phyloP scores from a whole-genome alignment of 148 eudicot species.

The Arbutus unedo region DNA sequence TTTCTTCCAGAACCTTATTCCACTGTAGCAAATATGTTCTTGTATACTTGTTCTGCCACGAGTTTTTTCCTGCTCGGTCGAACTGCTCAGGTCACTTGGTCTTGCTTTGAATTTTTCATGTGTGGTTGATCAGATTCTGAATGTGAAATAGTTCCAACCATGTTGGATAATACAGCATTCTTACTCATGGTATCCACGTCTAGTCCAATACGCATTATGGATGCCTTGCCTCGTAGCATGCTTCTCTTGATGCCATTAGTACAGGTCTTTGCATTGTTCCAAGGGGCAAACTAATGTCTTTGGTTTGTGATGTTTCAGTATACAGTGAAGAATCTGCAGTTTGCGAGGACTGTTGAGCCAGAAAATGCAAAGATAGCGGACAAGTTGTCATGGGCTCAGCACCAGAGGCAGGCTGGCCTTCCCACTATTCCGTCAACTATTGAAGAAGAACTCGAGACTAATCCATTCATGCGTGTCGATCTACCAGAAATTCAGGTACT shows the following conservation, averaged over 20 bases:
- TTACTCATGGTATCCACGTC: background rate
- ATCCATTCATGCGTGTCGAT: constrained; percentile 87
- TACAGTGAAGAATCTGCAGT: constrained; percentile 90
- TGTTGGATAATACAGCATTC: background rate
- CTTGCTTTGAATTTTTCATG: background rate
- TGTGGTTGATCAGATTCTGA: background rate
- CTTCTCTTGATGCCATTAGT: background rate
- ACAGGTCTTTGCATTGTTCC: background rate
- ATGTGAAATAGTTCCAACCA: background rate
- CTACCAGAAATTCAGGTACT: constrained; percentile 69
- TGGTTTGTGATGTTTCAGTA: constrained; percentile 45
- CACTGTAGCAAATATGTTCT: background rate
- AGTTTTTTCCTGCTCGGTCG: background rate
- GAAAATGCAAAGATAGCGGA: constrained; percentile 56
- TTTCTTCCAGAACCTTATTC: background rate
- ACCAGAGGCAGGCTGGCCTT: constrained; percentile 51
- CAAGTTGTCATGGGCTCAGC: constrained; percentile 80
- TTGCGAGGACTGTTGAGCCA: constrained; percentile 86
- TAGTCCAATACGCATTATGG: background rate
- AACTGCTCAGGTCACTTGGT: background rate
- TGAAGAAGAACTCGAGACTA: constrained; percentile 76
- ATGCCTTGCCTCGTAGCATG: background rate
- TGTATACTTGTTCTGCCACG: background rate
- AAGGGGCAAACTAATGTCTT: background rate
- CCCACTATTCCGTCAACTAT: constrained; percentile 94